Evolutionary conservation across 2,329 filamentous ascomycete genomes (phyloP).

Genomic region (Colletotrichum musae): DNA sequence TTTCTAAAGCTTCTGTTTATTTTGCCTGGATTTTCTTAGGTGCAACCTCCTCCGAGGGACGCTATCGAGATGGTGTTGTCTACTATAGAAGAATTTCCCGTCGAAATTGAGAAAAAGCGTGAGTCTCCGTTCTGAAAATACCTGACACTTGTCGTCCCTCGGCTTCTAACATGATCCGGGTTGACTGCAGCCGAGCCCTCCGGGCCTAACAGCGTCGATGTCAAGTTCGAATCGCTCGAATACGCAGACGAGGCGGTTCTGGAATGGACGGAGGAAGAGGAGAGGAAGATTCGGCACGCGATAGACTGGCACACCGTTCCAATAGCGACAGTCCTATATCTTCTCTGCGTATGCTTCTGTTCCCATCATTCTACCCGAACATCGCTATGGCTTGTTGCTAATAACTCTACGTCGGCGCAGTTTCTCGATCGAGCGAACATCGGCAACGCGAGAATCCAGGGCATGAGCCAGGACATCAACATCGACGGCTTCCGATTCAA

Average conservation of each 20-base stretch:
- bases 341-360: conserved; percentile 63
- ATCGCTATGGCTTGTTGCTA: no score
- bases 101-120: conserved; percentile 13
- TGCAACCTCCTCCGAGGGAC: no score
- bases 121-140: not conserved
- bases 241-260: conserved; percentile 2
- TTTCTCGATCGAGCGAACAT: conserved; percentile 57
- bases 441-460: conserved; percentile 70
- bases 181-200: not conserved
- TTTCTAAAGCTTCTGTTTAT: not conserved
- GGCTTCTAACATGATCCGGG: not conserved
- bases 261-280: conserved; percentile 65
- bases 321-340: conserved; percentile 66
- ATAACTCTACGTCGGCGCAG: conserved; percentile 18
- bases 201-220: not conserved
- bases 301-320: conserved; percentile 68
- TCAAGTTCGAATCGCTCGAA: conserved; percentile 1
- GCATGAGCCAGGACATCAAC: conserved; percentile 63
- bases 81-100: conserved; percentile 5
- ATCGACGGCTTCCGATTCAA: conserved; percentile 68
- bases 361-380: not conserved
- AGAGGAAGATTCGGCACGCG: conserved; percentile 63
- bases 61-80: conserved; percentile 9
- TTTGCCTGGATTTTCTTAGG: not conserved
- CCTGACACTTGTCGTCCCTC: not conserved